Percentiles rank a stretch among this genome's conserved stretches.
Evolutionary conservation across 192 early-diverging fungal species (phyloP).

Genomic region (Coemansia sp.): DNA sequence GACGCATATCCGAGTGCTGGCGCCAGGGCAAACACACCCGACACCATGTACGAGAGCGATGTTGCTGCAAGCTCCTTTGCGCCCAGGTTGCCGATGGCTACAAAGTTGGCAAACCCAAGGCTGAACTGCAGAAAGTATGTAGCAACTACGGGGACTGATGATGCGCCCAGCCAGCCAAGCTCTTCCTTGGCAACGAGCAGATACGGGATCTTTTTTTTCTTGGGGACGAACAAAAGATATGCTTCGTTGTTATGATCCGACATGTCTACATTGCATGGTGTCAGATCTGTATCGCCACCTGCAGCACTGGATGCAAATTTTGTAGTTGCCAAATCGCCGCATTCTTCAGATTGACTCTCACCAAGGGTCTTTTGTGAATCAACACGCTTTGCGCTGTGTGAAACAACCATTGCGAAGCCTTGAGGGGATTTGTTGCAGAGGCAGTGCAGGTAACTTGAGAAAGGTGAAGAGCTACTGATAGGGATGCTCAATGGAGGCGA

Average conservation of each 20-base stretch:
- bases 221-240: conserved; percentile 10
- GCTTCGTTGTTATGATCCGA: conserved; percentile 4
- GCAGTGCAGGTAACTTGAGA: neutral
- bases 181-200: conserved; percentile 23
- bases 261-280: neutral
- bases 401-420: neutral
- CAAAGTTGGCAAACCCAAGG: conserved; percentile 63
- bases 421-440: conserved; percentile 4
- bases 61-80: conserved; percentile 66
- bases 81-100: conserved; percentile 64
- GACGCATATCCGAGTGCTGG: conserved; percentile 65
- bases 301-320: neutral
- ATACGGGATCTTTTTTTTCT: conserved; percentile 24
- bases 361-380: conserved; percentile 30
- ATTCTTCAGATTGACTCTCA: conserved; percentile 1
- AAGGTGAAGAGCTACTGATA: conserved; percentile 47
- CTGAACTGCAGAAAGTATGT: conserved; percentile 69
- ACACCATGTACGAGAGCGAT: conserved; percentile 60
- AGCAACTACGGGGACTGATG: conserved; percentile 55
- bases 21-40: conserved; percentile 54
- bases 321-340: neutral
- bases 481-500: conserved; percentile 26
- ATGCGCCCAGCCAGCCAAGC: conserved; percentile 34
- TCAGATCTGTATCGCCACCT: neutral
- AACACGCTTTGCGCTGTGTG: conserved; percentile 19